phyloP scores from a whole-genome alignment of 2,329 filamentous ascomycete genomes.

The Ustilaginoidea virens region DNA sequence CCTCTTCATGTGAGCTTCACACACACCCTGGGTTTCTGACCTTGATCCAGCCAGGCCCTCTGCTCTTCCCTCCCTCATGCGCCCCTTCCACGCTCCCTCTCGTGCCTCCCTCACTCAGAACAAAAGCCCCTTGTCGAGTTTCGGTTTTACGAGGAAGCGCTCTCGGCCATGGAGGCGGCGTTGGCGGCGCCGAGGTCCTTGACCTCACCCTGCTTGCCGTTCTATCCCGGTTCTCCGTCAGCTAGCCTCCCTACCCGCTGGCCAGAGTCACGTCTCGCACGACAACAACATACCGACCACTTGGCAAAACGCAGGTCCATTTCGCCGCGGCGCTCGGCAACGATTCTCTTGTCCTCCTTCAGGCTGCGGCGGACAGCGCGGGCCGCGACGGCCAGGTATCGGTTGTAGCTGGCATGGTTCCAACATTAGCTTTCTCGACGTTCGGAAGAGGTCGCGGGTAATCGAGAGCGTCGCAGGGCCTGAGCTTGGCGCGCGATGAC shows the following conservation, averaged over 20 bases:
- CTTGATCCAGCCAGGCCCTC: too few species aligned
- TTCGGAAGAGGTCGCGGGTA: slow-evolving; percentile 3
- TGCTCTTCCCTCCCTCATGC: too few species aligned
- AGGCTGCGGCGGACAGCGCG: slow-evolving; percentile 91
- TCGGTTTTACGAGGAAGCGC: slow-evolving; percentile 19
- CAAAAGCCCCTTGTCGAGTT: neutral
- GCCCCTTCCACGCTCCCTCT: too few species aligned
- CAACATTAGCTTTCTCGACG: slow-evolving; percentile 3
- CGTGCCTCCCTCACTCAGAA: neutral
- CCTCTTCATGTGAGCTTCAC: too few species aligned
- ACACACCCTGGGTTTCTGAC: too few species aligned
- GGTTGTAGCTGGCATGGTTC: slow-evolving; percentile 86
- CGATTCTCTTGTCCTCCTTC: slow-evolving; percentile 84
- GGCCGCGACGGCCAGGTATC: slow-evolving; percentile 90
- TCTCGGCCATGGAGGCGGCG: slow-evolving; percentile 21
- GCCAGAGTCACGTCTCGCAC: too few species aligned
- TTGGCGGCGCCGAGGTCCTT: slow-evolving; percentile 54
- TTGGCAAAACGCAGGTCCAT: slow-evolving; percentile 82
- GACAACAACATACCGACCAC: slow-evolving; percentile 60
- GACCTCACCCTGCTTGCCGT: slow-evolving; percentile 85
- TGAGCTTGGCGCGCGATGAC: too few species aligned
- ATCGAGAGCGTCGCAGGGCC: slow-evolving; percentile 1
- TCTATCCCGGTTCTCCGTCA: slow-evolving; percentile 41
- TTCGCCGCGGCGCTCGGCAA: slow-evolving; percentile 78
- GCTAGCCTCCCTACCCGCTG: neutral